phyloP scores from a whole-genome alignment of 2,329 filamentous ascomycete species.

The Stagonosporopsis chrysanthemi region DNA sequence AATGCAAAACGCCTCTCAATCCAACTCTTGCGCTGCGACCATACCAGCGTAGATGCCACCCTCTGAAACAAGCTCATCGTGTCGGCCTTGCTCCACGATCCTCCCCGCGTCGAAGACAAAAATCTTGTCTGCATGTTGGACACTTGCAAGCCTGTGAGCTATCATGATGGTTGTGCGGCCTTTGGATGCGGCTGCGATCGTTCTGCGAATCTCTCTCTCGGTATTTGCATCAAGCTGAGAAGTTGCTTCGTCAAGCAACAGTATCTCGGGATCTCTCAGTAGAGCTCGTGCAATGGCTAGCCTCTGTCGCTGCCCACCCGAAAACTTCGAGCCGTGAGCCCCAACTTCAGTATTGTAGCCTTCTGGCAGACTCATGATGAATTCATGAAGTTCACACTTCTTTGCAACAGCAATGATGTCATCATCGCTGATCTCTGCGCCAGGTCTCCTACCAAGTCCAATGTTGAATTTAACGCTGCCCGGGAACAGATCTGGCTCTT shows the following conservation, averaged over 20 bases:
- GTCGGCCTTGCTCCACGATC: constrained; percentile 68
- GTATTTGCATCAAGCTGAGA: constrained; percentile 57
- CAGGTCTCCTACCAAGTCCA: constrained; percentile 48
- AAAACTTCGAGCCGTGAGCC: constrained; percentile 53
- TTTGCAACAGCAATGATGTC: constrained; percentile 48
- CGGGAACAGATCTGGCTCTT: constrained; percentile 56
- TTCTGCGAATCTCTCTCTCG: constrained; percentile 53
- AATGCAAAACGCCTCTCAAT: constrained; percentile 22
- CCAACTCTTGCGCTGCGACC: constrained; percentile 48
- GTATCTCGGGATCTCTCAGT: constrained; percentile 55
- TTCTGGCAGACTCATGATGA: constrained; percentile 56
- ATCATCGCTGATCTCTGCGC: constrained; percentile 30
- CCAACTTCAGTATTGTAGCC: constrained; percentile 57
- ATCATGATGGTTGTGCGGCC: constrained; percentile 73
- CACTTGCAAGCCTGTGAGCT: constrained; percentile 77
- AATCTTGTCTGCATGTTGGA: constrained; percentile 81
- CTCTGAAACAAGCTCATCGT: constrained; percentile 62
- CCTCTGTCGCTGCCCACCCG: constrained; percentile 57
- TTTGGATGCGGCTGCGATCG: constrained; percentile 51
- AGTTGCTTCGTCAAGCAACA: constrained; percentile 58
- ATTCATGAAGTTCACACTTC: constrained; percentile 56
- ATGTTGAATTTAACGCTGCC: constrained; percentile 56
- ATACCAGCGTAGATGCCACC: constrained; percentile 48
- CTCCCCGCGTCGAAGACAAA: constrained; percentile 75
- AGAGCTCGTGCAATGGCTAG: constrained; percentile 57